Evolutionary conservation across 2,329 filamentous ascomycete genomes (phyloP), one percentile per base, ranked within the genome.

Genomic region (Fusarium protoensiforme): DNA sequence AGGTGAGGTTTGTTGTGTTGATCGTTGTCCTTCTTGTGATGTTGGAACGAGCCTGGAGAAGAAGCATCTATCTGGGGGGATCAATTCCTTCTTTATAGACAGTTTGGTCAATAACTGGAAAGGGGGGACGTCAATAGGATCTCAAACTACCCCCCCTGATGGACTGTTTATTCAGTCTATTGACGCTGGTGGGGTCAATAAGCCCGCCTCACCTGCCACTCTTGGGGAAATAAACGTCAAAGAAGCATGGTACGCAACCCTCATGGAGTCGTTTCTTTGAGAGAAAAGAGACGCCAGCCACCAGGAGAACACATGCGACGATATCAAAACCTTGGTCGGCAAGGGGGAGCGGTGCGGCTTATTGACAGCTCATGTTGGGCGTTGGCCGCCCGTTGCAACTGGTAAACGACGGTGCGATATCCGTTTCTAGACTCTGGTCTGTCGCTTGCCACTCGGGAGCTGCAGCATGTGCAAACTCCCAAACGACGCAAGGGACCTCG

Each of bases 1-100:
- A 62, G 69, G 57, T 46, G 31, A 60, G 46, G 66, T 69, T 67
- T 67, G 20, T 67, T 61, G 27, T n/a, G 11, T 7, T 48, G 20
- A 46, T 66, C 57, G 69, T 72, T 48, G 58, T 68, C 69, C 65
- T 75, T 68, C 67, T 69, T 72, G 68, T 69, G 70, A 71, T 75
- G 69, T 63, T 70, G 64, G 66, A 68, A 75, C 69, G 69, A 78
- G 73, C 64, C 73, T 78, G 77, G 41, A 57, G 71, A 71, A 48
- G 41, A 71, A 43, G 53, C 36, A 41, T 46, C 41, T 56, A 56
- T 60, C 58, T 41, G 64, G 56, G 41, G 39, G 61, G 67, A 58
- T 29, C 8, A 31, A 22, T 9, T 46, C 38, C 7, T 51, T 41
- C 51, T 76, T 78, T 78, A 78, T 78, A 77, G 67, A 65, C 33